Percentiles rank a stretch among this genome's conserved stretches.
Conservation (phyloP, 2,329 filamentous ascomycete species). For the Sporothrix luriei region DNA sequence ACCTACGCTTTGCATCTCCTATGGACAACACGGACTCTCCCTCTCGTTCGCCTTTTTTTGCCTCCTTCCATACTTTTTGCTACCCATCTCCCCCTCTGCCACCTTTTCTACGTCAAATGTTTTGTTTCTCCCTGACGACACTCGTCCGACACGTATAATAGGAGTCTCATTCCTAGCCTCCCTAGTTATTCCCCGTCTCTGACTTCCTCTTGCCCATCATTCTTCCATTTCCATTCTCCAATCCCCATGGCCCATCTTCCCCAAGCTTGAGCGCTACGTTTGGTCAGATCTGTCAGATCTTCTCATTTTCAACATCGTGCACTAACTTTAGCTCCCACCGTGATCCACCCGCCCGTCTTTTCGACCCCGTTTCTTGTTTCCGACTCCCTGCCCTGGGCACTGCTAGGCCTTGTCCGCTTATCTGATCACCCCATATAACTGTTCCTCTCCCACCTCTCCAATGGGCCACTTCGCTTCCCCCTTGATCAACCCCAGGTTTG, state of each 20-base stretch:
- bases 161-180: background rate
- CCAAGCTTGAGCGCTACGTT: background rate
- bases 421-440: background rate
- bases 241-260: background rate
- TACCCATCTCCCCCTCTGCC: background rate
- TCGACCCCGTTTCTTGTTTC: background rate
- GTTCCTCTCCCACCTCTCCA: background rate
- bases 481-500: slow-evolving; percentile 5
- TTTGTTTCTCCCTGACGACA: background rate
- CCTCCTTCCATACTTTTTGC: background rate
- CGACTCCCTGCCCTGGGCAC: background rate
- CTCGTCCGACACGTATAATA: slow-evolving; percentile 6
- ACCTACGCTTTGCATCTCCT: background rate
- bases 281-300: slow-evolving; percentile 2
- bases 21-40: background rate
- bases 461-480: slow-evolving; percentile 23
- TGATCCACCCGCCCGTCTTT: background rate
- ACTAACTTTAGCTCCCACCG: slow-evolving; percentile 3
- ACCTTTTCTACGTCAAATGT: too few species aligned
- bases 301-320: background rate
- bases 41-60: background rate
- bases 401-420: background rate
- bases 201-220: background rate
- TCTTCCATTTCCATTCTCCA: background rate
- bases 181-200: background rate